Conservation (phyloP, 371 early-diverging fungal species). For the Lichtheimia ramosa region DNA sequence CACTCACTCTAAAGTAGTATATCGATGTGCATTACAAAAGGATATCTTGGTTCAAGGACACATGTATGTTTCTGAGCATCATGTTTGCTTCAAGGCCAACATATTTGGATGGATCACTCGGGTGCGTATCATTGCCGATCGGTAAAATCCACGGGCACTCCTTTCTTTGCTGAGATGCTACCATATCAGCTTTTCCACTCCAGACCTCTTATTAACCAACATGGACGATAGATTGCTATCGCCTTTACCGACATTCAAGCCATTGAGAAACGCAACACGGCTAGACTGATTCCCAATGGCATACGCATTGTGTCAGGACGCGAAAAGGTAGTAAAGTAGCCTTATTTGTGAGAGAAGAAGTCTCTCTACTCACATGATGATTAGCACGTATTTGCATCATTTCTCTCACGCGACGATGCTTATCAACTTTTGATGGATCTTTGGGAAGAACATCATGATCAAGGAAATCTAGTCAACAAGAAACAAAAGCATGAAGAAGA, state of each 20-base stretch:
- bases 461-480: not conserved
- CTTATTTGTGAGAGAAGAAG: too few species aligned
- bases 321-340: constrained; percentile 54
- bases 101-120: constrained; percentile 77
- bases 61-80: constrained; percentile 82
- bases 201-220: too few species aligned
- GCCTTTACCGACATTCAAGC: constrained; percentile 77
- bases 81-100: constrained; percentile 76
- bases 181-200: too few species aligned
- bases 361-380: constrained; percentile 27
- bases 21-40: constrained; percentile 80
- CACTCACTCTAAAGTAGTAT: not conserved
- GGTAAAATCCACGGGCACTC: not conserved
- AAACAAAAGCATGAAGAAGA: not conserved
- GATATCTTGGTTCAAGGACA: constrained; percentile 92
- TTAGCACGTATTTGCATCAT: constrained; percentile 76
- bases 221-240: constrained; percentile 63
- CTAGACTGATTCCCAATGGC: constrained; percentile 83
- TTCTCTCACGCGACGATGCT: constrained; percentile 75
- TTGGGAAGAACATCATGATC: constrained; percentile 50
- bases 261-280: constrained; percentile 78
- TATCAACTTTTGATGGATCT: constrained; percentile 67
- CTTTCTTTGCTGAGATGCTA: not conserved
- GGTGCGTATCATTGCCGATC: constrained; percentile 33
- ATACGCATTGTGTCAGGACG: constrained; percentile 53